Evolutionary conservation across 2,329 filamentous ascomycete genomes (phyloP).

Genomic region (Chaetoscypha palmicola): DNA sequence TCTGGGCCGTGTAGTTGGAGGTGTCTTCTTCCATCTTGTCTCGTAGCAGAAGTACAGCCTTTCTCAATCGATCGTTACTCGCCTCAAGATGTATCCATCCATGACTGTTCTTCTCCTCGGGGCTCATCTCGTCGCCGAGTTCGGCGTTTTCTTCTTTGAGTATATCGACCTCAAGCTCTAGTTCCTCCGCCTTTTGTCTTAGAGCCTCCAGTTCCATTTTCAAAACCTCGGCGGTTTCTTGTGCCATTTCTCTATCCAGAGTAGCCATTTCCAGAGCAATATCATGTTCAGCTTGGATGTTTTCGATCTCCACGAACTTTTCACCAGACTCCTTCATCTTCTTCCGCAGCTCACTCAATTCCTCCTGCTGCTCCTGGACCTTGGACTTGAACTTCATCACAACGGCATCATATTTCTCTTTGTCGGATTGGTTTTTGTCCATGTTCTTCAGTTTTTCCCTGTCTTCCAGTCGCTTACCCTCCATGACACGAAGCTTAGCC

Average conservation of each 20-base stretch:
- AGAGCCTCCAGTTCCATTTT: slow-evolving; percentile 75
- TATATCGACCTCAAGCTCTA: slow-evolving; percentile 82
- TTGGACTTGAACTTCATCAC: slow-evolving; percentile 89
- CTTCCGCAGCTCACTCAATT: slow-evolving; percentile 69
- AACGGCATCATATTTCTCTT: slow-evolving; percentile 72
- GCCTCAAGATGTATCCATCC: slow-evolving; percentile 90
- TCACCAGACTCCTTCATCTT: slow-evolving; percentile 69
- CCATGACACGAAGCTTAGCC: slow-evolving; percentile 76
- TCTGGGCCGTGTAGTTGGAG: slow-evolving; percentile 67
- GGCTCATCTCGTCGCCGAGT: slow-evolving; percentile 73
- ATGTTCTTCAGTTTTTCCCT: slow-evolving; percentile 75
- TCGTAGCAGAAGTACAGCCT: slow-evolving; percentile 75
- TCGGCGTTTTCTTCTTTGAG: slow-evolving; percentile 82
- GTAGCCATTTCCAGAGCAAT: slow-evolving; percentile 77
- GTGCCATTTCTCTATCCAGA: slow-evolving; percentile 91
- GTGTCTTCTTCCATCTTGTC: slow-evolving; percentile 86
- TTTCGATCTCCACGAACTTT: slow-evolving; percentile 62
- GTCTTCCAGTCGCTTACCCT: slow-evolving; percentile 81
- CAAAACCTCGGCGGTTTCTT: slow-evolving; percentile 78
- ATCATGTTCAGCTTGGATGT: slow-evolving; percentile 76
- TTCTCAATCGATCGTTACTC: slow-evolving; percentile 78
- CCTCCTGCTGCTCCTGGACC: slow-evolving; percentile 76
- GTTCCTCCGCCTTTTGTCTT: slow-evolving; percentile 70
- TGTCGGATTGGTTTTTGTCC: slow-evolving; percentile 68
- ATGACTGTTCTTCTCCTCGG: slow-evolving; percentile 78